Base-by-base conservation (phyloP, 805 yeast genomes). In the Trichomonascus vanleenenianus region DNA sequence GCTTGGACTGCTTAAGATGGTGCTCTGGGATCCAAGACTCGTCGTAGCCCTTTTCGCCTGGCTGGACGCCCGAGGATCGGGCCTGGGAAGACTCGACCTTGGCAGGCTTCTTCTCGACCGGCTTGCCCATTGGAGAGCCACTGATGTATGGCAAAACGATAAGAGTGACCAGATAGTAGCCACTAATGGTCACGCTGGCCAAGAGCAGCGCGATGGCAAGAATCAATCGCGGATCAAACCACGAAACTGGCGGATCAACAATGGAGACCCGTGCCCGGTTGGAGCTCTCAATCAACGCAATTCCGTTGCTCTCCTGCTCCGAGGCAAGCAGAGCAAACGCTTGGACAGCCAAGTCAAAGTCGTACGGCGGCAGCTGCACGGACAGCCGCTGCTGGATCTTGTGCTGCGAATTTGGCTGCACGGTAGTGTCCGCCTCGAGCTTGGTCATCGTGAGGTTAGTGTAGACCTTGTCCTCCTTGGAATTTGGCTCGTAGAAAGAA, bases 221-320 rank as follows among this genome's bases (percentile, higher is more conserved):
- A 48, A 86, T 59, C 57, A 87, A 74, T 63, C 81, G 79, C 11
- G 89, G 93, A 60, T 84, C 77, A 65, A 82, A 79, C 44, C 81
- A 52, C 0, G 94, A 81, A 55, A 88, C 68, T 46, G 81, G 74
- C 32, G 74, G 75, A 56, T 87, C 95, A 9, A 63, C 63, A 46
- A 88, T 75, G 18, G 68, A 61, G 39, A 84, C 66, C 12, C 56
- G 52, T 9, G 46, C 43, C 34, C 49, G 50, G 46, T 45, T 54
- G 7, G 18, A 30, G 27, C 27, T 22, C n/a, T 39, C 42, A 25
- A 39, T 25, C 6, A 14, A n/a, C n/a, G 32, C 32, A 57, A 46
- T 35, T 45, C 39, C 8, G 50, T 52, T 22, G 22, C 52, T 40
- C 52, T 51, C 50, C 47, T 49, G 43, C 40, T 52, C 54, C 37